A percentile compares a stretch with the other conserved stretches of the same genome.
These are phyloP conservation scores for Ustilago curta DNA, from an alignment of 1,284 basidiomycete genomes.

Conservation along the genomic window DNA sequence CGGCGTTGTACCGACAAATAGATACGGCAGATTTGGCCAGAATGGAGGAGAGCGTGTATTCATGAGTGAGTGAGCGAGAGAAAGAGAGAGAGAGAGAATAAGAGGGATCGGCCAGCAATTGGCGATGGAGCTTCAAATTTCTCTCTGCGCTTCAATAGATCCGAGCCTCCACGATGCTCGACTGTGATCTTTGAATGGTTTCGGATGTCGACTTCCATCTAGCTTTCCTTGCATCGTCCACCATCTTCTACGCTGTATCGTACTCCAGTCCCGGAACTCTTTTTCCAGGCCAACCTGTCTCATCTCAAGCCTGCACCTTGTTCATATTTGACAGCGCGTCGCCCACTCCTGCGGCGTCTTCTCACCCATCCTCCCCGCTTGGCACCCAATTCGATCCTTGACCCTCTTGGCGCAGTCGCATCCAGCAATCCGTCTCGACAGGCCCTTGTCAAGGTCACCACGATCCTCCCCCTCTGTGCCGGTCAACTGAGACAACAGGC, in stretches of 20 bases:
- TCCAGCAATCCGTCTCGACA: slow-evolving; percentile 1
- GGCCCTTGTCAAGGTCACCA: neutral
- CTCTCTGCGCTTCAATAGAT: too few relatives aligned
- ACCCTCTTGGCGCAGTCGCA: neutral
- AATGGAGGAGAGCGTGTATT: too few relatives aligned
- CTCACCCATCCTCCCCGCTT: neutral
- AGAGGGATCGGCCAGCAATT: too few relatives aligned
- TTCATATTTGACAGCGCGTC: neutral
- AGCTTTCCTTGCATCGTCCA: slow-evolving; percentile 10
- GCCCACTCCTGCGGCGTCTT: neutral
- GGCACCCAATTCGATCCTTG: slow-evolving; percentile 5
- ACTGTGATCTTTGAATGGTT: neutral
- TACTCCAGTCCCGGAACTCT: neutral
- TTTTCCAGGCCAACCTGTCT: neutral
- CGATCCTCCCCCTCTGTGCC: neutral
- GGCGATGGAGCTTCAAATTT: too few relatives aligned
- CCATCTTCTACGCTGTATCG: slow-evolving; percentile 1
- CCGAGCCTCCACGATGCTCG: too few relatives aligned
- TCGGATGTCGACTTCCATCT: slow-evolving; percentile 11
- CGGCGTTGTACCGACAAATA: too few relatives aligned
- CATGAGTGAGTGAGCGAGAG: too few relatives aligned
- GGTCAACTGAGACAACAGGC: neutral
- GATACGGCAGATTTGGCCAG: too few relatives aligned
- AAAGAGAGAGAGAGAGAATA: too few relatives aligned
- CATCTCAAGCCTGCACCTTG: neutral